phyloP scores from a whole-genome alignment of 805 yeast species.

The Lipomyces sp. region DNA sequence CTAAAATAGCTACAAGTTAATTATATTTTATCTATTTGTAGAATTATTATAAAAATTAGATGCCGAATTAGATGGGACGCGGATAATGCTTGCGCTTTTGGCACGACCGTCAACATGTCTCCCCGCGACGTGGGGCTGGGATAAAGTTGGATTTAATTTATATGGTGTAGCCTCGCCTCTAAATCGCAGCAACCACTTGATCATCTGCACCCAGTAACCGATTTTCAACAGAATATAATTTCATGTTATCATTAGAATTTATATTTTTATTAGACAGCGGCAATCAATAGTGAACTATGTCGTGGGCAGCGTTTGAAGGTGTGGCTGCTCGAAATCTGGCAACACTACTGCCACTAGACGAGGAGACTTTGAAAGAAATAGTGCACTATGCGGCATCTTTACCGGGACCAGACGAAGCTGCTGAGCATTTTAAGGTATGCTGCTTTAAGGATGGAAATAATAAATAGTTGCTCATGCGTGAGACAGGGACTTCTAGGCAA shows the following conservation, averaged over 20 bases:
- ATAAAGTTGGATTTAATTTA: too few relatives aligned
- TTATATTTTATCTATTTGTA: too few relatives aligned
- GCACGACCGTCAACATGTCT: too few relatives aligned
- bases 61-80: too few relatives aligned
- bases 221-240: not conserved
- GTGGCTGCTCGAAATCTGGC: conserved; percentile 24
- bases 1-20: too few relatives aligned
- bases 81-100: too few relatives aligned
- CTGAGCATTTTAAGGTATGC: conserved; percentile 52
- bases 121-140: too few relatives aligned
- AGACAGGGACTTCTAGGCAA: conserved; percentile 36
- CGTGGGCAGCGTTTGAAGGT: conserved; percentile 18
- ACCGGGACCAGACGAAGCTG: conserved; percentile 54
- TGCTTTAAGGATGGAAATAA: not conserved
- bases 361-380: conserved; percentile 59
- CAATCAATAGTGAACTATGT: not conserved
- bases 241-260: not conserved
- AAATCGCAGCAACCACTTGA: not conserved
- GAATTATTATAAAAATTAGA: too few relatives aligned
- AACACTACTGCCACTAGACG: conserved; percentile 59
- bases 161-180: too few relatives aligned
- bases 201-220: not conserved
- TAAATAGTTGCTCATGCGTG: not conserved
- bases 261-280: not conserved
- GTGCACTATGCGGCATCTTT: conserved; percentile 58